These are phyloP conservation scores for Thielaviopsis musarum DNA, from an alignment of 2,329 filamentous ascomycete genomes.

Conservation along the genomic window DNA sequence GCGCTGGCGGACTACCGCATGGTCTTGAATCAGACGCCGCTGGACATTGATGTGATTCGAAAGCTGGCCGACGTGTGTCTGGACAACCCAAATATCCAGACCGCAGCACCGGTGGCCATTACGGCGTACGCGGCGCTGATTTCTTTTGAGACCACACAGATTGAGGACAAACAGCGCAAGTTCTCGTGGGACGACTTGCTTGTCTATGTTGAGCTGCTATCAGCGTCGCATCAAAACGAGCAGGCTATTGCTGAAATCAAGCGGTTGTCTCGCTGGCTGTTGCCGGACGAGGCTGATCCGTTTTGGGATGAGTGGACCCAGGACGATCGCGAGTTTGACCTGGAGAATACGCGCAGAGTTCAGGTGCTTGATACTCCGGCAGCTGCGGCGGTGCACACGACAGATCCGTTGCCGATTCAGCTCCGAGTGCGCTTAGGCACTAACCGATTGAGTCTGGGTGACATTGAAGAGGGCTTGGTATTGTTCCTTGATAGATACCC, in stretches of 20 bases:
- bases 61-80: constrained; percentile 40
- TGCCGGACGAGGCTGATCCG: constrained; percentile 54
- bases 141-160: constrained; percentile 21
- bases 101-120: constrained; percentile 24
- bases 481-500: not conserved
- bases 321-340: constrained; percentile 85
- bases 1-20: constrained; percentile 41
- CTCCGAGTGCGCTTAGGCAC: constrained; percentile 70
- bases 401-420: constrained; percentile 65
- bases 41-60: constrained; percentile 37
- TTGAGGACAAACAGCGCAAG: constrained; percentile 20
- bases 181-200: constrained; percentile 68
- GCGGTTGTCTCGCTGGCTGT: constrained; percentile 60
- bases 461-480: constrained; percentile 57
- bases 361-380: constrained; percentile 43
- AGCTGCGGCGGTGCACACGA: constrained; percentile 31
- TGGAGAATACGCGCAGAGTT: constrained; percentile 49
- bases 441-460: constrained; percentile 57
- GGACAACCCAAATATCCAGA: constrained; percentile 31
- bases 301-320: constrained; percentile 59
- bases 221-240: constrained; percentile 42
- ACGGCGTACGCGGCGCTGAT: constrained; percentile 33
- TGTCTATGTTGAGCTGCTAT: constrained; percentile 69
- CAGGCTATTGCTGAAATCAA: constrained; percentile 56
- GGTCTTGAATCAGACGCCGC: constrained; percentile 33